Evolutionary conservation across 495 filamentous ascomycete genomes (phyloP), one percentile per base, ranked within the genome.

Genomic region (Hypoxylon lienhwacheense): DNA sequence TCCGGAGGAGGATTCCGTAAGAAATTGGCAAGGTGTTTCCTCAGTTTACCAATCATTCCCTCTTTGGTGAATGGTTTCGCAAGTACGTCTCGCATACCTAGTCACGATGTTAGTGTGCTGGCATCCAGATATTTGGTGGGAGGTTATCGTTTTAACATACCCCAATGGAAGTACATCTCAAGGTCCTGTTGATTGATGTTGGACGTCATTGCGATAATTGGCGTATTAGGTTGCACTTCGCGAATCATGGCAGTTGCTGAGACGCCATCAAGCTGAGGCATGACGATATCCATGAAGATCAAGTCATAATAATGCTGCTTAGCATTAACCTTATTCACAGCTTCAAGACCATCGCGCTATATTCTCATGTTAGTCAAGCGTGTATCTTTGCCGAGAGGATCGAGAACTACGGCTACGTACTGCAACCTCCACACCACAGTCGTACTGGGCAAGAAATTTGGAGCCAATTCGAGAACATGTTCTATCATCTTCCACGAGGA

Each of bases 241-340:
- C 95, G 86, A 55, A 98, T 96, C 49, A 95, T 83, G 64, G 91
- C 88, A 37, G 91, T 96, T 17, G 93, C 93, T 7, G 91, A 95
- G 21, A 97, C 90, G 40, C 93, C 93, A 65, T 97, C 93, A 12
- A 98, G 76, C 63, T 92, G 86, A 11, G 93, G 93, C 92, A 98
- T 97, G 53, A 97, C 95, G 60, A 98, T 97, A 73, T 97, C 95
- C 93, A 98, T 98, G 33, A 97, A 80, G 34, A 98, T 90, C 31
- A 98, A 72, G 65, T 97, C 91, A 69, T 95, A 97, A 25, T 88
- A 89, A 12, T 84, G 82, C 22, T 65, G 49, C 11, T 87, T 86
- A 24, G 77, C 74, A 66, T 89, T 90, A 64, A 96, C 85, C 68
- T 95, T 97, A 67, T 89, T 90, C 31, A 97, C 91, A 37, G 93